phyloP scores from a whole-genome alignment of 768 basidiomycete species.

The Hygrocybe punicea region DNA sequence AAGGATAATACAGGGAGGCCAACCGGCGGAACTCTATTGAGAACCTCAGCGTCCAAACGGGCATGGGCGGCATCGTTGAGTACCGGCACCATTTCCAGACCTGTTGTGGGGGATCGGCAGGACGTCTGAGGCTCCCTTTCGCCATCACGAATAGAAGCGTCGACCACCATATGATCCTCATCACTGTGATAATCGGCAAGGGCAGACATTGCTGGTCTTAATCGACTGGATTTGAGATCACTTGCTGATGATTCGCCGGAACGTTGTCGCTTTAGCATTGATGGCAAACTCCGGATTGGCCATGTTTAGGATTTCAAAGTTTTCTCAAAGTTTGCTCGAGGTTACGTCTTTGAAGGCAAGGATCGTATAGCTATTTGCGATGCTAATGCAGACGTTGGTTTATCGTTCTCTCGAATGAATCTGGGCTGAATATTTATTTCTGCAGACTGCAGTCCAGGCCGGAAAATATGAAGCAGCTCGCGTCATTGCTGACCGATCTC shows the following conservation, averaged over 20 bases:
- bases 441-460: slow-evolving; percentile 56
- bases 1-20: background rate
- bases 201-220: no score
- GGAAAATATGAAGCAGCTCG: slow-evolving; percentile 55
- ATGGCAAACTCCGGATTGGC: no score
- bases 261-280: no score
- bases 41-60: background rate
- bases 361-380: slow-evolving; percentile 50
- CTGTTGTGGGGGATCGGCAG: no score
- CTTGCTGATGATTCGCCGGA: no score
- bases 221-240: no score
- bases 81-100: background rate
- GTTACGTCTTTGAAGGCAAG: slow-evolving; percentile 53
- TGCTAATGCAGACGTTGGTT: slow-evolving; percentile 53
- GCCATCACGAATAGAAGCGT: no score
- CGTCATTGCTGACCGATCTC: slow-evolving; percentile 51
- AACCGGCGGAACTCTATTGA: background rate
- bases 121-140: no score
- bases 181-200: no score
- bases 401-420: background rate
- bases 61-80: background rate
- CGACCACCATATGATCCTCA: no score
- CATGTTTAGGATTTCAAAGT: slow-evolving; percentile 36
- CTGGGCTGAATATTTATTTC: slow-evolving; percentile 6
- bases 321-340: slow-evolving; percentile 60